A percentile compares a stretch with the other conserved stretches of the same genome.
These are phyloP conservation scores for Fraxinus ornus DNA, from an alignment of 305 asterid genomes.

Conservation along the genomic window DNA sequence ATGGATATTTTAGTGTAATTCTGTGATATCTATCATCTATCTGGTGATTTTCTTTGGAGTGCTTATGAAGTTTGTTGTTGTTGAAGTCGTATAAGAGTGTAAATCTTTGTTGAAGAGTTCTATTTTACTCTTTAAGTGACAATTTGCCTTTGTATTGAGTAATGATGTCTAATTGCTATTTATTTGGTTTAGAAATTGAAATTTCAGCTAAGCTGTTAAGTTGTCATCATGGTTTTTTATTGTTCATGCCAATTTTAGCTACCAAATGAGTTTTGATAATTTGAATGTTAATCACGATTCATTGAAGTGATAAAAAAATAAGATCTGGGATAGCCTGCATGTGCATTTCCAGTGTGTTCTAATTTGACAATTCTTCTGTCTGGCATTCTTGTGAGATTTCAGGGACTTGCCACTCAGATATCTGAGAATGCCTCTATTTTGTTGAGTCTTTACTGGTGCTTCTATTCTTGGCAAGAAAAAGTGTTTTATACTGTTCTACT, in stretches of 20 bases:
- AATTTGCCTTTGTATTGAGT: not conserved
- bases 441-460: not conserved
- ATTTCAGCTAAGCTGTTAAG: not conserved
- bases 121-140: not conserved
- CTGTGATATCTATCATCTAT: slow-evolving; percentile 6
- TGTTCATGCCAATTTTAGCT: not conserved
- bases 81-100: not conserved
- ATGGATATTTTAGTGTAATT: slow-evolving; percentile 28
- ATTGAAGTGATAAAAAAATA: not conserved
- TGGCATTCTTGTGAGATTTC: not conserved
- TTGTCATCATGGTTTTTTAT: not conserved
- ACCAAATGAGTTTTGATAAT: not conserved
- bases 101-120: not conserved
- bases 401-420: not conserved
- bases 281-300: not conserved
- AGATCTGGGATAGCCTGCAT: not conserved
- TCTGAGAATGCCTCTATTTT: not conserved
- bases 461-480: not conserved
- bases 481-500: not conserved
- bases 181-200: not conserved
- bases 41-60: not conserved
- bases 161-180: not conserved
- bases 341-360: not conserved
- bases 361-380: not conserved
- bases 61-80: slow-evolving; percentile 2